Base-by-base conservation (phyloP, 345 rosid species). In the Abelmoschus esculentus region DNA sequence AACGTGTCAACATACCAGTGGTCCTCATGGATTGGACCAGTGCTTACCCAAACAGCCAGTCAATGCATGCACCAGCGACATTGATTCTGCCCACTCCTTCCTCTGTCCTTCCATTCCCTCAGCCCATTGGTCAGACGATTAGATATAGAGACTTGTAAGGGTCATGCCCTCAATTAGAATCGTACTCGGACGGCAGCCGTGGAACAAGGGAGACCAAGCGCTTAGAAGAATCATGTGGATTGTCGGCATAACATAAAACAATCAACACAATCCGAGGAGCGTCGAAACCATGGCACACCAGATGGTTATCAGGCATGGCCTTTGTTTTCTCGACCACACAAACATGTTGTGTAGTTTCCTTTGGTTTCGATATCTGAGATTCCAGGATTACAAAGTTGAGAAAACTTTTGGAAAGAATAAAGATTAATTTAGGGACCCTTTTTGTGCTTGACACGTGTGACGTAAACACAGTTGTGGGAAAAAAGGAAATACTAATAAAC, bases 401-500 rank as follows among this genome's bases (percentile, higher is more conserved):
- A 58, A 32, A 31, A 67, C 46, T 3, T 17, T 12, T 22, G 19
- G 49, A 61, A 61, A 28, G 36, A 9, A 17, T 5, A 38, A 40
- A 17, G 38, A 56, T 5, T 19, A n/a, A 26, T 49, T 8, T 44
- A 66, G 38, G 53, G 38, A 62, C 38, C 64, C 1, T 19, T 19
- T 6, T 36, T 55, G 15, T 3, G 13, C 59, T n/a, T 57, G 73
- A 79, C 79, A 78, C 80, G 73, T 68, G 75, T 68, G 76, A 28
- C 22, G 40, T 74, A 68, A 22, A 31, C 75, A 49, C 64, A 67
- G 68, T 69, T 9, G 40, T 36, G 40, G 40, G 40, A 1, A 6
- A 6, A 36, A 38, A 38, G 42, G 7, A 32, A 34, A 22, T 22
- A 22, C 1, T 34, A 52, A n/a, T 53, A 17, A 53, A 18, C 14